Base-by-base conservation (phyloP, 768 basidiomycete genomes). In the Agrocybe pediades region DNA sequence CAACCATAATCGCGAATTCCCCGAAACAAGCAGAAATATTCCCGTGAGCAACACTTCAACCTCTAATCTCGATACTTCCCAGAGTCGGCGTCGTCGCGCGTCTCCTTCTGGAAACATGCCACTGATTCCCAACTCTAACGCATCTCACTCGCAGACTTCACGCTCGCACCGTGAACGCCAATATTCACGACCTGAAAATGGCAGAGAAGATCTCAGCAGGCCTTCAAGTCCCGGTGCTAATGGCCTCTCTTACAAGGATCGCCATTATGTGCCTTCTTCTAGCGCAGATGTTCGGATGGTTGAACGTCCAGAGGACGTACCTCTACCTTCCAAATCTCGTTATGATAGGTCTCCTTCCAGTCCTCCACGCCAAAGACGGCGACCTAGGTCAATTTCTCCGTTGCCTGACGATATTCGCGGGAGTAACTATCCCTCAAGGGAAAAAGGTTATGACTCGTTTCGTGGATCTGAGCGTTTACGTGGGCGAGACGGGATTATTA, bases 1-100 rank as follows among this genome's bases (percentile, higher is more conserved):
- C 59, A 87, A 82, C 59, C 86, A 83, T 59, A 87, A 87, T 58
- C 62, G 64, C 41, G 74, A 73, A 56, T 86, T 85, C 6, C 66
- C 79, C 45, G 72, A 81, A 64, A 80, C 81, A 19, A 83, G 81
- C 2, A 87, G 87, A 87, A 71, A 67, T 41, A 73, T 74, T 53
- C 85, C 84, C 52, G 72, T 73, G 62, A 70, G 64, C 59, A 67
- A 51, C 60, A 57, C 63, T 58, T 58, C 53, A 30, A 54, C 57
- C 30, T 61, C 65, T 62, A 62, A 56, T 62, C 54, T 54, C 57
- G 61, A 59, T 53, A 65, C 51, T 39, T 50, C 63, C 36, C 60
- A 63, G 49, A 63, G 60, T 43, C 66, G 61, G 53, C 59, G 63
- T 43, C 56, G 57, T 53, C 62, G 58, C 58, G 56, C 59, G 57